A percentile compares a stretch with the other conserved stretches of the same genome.
Evolutionary conservation across 805 yeast species (phyloP).

Genomic region (Suhomyces prunicola): DNA sequence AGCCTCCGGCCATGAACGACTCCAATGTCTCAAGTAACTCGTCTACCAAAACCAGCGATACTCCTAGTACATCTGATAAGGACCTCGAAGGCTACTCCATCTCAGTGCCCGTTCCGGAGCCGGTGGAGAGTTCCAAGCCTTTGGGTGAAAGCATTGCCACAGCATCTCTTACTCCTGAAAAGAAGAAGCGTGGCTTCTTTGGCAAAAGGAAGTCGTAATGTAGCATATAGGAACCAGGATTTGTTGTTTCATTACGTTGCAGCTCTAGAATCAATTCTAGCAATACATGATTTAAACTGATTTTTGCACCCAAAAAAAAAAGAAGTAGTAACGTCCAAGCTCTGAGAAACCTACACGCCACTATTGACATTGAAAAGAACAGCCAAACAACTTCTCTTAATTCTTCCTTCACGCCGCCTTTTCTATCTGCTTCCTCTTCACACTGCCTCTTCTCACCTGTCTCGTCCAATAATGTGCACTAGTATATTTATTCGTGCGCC

Average conservation of each 20-base stretch:
- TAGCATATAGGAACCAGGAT: neutral
- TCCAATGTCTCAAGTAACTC: conserved; percentile 8
- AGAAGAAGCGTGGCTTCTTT: conserved; percentile 11
- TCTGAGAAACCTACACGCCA: neutral
- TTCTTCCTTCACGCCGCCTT: neutral
- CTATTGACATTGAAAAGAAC: neutral
- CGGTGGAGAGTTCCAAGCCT: conserved; percentile 5
- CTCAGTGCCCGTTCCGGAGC: conserved; percentile 3
- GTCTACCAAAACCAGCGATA: conserved; percentile 9
- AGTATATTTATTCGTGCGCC: neutral
- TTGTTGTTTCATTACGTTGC: neutral
- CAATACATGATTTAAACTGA: neutral
- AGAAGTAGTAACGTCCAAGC: neutral
- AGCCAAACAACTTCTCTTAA: neutral
- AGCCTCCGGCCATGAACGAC: conserved; percentile 6
- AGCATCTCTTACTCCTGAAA: neutral
- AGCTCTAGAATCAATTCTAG: neutral
- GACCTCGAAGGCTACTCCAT: neutral
- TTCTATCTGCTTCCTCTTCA: neutral
- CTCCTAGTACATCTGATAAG: conserved; percentile 7
- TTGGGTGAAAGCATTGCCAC: conserved; percentile 3
- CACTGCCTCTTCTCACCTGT: neutral
- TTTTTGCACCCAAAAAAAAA: neutral
- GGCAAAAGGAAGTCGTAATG: conserved; percentile 6
- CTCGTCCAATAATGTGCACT: neutral